Conservation (phyloP, 768 basidiomycete genomes). For the Fomitopsis pulvina region DNA sequence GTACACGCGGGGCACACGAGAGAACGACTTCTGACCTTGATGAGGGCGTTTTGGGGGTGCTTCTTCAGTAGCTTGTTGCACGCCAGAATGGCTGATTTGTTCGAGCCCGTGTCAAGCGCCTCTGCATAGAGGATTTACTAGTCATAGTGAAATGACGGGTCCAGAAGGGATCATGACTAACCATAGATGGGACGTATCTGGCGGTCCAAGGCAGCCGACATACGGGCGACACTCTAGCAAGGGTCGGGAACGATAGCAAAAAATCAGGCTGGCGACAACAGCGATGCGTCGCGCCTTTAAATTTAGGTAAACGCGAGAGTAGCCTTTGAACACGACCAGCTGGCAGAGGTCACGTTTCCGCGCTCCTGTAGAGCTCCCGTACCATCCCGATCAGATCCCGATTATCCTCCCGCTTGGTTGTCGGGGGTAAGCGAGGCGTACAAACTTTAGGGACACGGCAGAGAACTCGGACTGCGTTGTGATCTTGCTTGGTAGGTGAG, state of each 20-base stretch:
- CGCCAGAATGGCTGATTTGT: slow-evolving; percentile 78
- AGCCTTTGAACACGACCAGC: not conserved
- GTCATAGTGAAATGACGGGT: no score
- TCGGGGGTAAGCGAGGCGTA: no score
- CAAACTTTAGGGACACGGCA: no score
- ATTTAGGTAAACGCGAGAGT: slow-evolving; percentile 9
- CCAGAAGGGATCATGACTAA: slow-evolving; percentile 26
- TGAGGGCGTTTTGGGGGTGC: slow-evolving; percentile 62
- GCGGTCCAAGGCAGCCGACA: slow-evolving; percentile 66
- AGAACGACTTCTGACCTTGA: slow-evolving; percentile 44
- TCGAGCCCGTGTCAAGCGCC: slow-evolving; percentile 79
- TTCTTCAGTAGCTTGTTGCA: slow-evolving; percentile 89
- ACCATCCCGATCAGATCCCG: not conserved
- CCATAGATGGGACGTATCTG: slow-evolving; percentile 86
- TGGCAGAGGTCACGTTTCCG: slow-evolving; percentile 3
- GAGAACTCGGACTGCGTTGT: no score
- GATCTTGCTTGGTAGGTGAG: no score
- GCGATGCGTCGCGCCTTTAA: slow-evolving; percentile 10
- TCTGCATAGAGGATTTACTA: slow-evolving; percentile 37
- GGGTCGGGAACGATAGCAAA: not conserved
- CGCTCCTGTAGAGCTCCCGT: not conserved
- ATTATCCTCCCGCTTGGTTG: not conserved
- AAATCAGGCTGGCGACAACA: not conserved
- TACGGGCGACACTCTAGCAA: slow-evolving; percentile 15
- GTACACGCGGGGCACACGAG: not conserved